Evolutionary conservation across 768 basidiomycete species (phyloP).

Genomic region (Tephrocybe sp.): DNA sequence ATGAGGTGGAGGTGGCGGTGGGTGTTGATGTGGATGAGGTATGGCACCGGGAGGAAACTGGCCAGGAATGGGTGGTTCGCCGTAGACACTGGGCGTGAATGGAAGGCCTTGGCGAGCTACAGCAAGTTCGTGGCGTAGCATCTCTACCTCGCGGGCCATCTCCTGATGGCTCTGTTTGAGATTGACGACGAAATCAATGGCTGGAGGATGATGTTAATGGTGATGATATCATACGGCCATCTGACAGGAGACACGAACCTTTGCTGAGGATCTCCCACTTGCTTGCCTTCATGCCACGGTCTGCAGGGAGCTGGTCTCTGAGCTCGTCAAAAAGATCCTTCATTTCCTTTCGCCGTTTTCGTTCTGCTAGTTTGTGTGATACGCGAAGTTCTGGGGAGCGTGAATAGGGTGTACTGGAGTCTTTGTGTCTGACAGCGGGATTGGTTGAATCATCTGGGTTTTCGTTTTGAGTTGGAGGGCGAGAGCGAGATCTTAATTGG

Average conservation of each 20-base stretch:
- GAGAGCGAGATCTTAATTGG: constrained; percentile 50
- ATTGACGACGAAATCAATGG: constrained; percentile 83
- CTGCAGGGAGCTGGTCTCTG: constrained; percentile 87
- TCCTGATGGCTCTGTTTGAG: constrained; percentile 78
- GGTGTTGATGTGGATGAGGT: constrained; percentile 39
- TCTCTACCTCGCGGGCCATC: constrained; percentile 75
- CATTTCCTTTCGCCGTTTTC: constrained; percentile 98
- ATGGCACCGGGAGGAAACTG: constrained; percentile 45
- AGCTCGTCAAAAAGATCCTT: constrained; percentile 97
- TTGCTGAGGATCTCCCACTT: constrained; percentile 99
- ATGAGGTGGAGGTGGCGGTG: constrained; percentile 27
- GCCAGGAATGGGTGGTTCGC: constrained; percentile 41
- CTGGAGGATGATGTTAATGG: constrained; percentile 32
- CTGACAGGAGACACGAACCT: constrained; percentile 53
- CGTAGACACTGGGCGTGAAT: constrained; percentile 51
- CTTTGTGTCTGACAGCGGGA: constrained; percentile 43
- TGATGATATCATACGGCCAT: constrained; percentile 8
- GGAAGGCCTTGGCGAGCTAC: constrained; percentile 57
- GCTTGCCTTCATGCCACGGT: constrained; percentile 92
- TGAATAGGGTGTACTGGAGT: constrained; percentile 79
- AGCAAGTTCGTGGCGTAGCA: constrained; percentile 73
- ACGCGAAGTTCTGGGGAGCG: constrained; percentile 93
- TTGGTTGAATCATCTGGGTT: constrained; percentile 39
- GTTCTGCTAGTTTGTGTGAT: constrained; percentile 95
- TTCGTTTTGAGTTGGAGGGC: constrained; percentile 49